Percentiles rank a stretch among this genome's conserved stretches.
Evolutionary conservation across 768 basidiomycete species (phyloP).

Genomic region (Daedaleopsis nitida): DNA sequence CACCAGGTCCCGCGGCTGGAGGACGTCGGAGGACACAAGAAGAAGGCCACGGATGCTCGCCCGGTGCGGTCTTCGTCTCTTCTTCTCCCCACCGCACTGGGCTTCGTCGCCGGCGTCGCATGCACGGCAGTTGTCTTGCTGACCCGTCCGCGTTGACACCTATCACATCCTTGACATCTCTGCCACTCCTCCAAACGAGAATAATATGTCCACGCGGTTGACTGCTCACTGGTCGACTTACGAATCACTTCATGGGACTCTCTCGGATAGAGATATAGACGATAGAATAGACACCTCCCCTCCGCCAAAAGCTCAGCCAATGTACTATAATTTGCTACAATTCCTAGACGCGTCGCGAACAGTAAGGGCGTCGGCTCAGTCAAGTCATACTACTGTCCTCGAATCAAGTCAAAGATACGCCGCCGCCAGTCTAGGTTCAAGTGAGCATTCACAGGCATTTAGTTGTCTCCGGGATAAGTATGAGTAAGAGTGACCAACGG

Average conservation of each 20-base stretch:
- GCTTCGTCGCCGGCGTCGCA: slow-evolving; percentile 47
- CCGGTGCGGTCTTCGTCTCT: neutral
- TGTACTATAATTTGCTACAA: neutral
- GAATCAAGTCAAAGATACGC: too few relatives aligned
- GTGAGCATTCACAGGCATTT: neutral
- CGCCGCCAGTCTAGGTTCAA: neutral
- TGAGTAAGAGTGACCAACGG: neutral
- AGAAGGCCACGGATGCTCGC: neutral
- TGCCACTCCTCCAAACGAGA: neutral
- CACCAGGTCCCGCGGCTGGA: slow-evolving; percentile 40
- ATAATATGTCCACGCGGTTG: neutral
- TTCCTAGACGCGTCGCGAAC: neutral
- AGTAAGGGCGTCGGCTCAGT: neutral
- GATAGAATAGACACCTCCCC: slow-evolving; percentile 7
- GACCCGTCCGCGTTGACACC: slow-evolving; percentile 32
- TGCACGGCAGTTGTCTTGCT: slow-evolving; percentile 36
- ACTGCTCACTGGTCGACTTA: too few relatives aligned
- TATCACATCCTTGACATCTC: neutral
- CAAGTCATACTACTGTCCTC: too few relatives aligned
- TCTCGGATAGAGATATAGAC: neutral
- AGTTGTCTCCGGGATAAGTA: too few relatives aligned
- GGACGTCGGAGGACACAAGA: slow-evolving; percentile 16
- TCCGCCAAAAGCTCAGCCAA: neutral
- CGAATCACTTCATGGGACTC: too few relatives aligned
- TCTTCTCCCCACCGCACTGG: slow-evolving; percentile 35